Conservation (phyloP, 108 stramenopile genomes). For the Nitzschia palea region DNA sequence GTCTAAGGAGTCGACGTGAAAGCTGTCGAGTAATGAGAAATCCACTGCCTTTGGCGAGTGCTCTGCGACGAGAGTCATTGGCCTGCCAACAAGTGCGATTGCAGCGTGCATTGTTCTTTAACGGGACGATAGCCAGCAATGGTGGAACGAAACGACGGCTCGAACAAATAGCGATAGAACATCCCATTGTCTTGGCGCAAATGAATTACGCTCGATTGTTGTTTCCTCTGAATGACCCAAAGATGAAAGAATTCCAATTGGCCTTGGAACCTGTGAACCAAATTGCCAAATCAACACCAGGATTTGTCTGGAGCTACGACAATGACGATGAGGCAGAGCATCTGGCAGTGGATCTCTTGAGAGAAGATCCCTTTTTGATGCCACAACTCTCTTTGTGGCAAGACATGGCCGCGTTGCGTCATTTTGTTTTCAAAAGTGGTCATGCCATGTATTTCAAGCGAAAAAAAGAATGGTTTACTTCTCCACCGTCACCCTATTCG, state of each 20-base stretch:
- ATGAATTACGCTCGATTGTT: constrained; percentile 34
- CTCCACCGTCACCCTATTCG: constrained; percentile 2
- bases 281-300: constrained; percentile 29
- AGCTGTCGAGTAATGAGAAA: too few species aligned
- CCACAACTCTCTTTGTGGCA: constrained; percentile 33
- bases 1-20: too few species aligned
- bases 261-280: constrained; percentile 32
- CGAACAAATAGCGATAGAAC: neutral
- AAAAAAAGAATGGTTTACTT: constrained; percentile 24
- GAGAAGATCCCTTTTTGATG: constrained; percentile 26
- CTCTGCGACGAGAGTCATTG: too few species aligned
- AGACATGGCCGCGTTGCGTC: constrained; percentile 9
- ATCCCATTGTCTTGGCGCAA: constrained; percentile 22
- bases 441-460: constrained; percentile 41
- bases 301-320: constrained; percentile 31
- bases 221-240: constrained; percentile 26
- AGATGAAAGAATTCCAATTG: constrained; percentile 21
- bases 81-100: too few species aligned
- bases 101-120: too few species aligned
- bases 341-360: constrained; percentile 5
- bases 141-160: neutral
- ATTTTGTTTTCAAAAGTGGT: constrained; percentile 34
- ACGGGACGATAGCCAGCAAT: too few species aligned
- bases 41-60: too few species aligned
- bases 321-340: constrained; percentile 7